Conservation (phyloP, 176 grass and related monocot genomes). For the maize (Zea mays) region Zm-B73-REFERENCE-NAM-5.0 NC_050097.1:11891001-11891500, state of each 20-base stretch:
- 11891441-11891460: constrained; percentile 42
- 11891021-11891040: constrained; percentile 52
- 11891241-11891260: constrained; percentile 76
- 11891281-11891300: constrained; percentile 76
- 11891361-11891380: constrained; percentile 89
- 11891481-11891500: constrained; percentile 23
- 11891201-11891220: constrained; percentile 8
- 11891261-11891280: constrained; percentile 75
- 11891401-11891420: constrained; percentile 68
- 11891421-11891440: constrained; percentile 60
- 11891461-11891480: constrained; percentile 60
- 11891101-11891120: constrained; percentile 67
- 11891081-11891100: constrained; percentile 67
- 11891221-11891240: background rate
- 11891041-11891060: constrained; percentile 45
- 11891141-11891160: constrained; percentile 27
- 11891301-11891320: constrained; percentile 86
- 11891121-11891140: constrained; percentile 79
- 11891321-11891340: constrained; percentile 93
- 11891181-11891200: constrained; percentile 3
- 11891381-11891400: constrained; percentile 90
- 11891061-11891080: constrained; percentile 59
- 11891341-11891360: constrained; percentile 78
- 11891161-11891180: constrained; percentile 13
- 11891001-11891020: constrained; percentile 54